Percentiles rank a stretch among this genome's conserved stretches.
phyloP scores from a whole-genome alignment of 2,329 filamentous ascomycete genomes.

The Aspergillus persii region DNA sequence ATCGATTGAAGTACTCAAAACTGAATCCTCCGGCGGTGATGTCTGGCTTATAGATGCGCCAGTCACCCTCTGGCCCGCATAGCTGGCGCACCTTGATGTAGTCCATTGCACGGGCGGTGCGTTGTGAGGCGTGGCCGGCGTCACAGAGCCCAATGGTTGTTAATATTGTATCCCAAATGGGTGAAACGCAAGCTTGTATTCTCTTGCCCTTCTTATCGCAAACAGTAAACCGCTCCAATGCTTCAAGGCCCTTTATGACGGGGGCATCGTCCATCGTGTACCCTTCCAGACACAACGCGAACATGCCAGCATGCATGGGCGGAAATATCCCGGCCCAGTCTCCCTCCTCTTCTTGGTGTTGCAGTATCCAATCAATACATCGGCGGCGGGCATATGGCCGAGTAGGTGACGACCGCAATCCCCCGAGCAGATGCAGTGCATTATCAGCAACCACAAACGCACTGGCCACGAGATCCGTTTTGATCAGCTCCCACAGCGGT shows the following conservation, averaged over 20 bases:
- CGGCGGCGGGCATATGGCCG: slow-evolving; percentile 15
- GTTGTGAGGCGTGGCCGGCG: not conserved
- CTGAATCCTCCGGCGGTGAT: slow-evolving; percentile 27
- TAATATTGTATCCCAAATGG: slow-evolving; percentile 38
- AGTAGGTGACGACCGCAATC: not conserved
- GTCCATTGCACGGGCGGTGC: not conserved
- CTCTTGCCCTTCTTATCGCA: slow-evolving; percentile 27
- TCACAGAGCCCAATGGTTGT: slow-evolving; percentile 32
- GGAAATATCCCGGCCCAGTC: slow-evolving; percentile 33
- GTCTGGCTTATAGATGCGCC: slow-evolving; percentile 23
- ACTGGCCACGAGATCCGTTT: not conserved
- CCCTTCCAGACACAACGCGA: slow-evolving; percentile 31
- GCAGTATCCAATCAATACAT: slow-evolving; percentile 31
- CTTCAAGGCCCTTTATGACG: slow-evolving; percentile 23
- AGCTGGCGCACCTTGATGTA: slow-evolving; percentile 22
- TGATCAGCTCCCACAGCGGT: not conserved
- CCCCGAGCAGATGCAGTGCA: not conserved
- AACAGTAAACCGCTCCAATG: slow-evolving; percentile 27
- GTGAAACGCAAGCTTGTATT: slow-evolving; percentile 29
- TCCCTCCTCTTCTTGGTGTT: slow-evolving; percentile 30
- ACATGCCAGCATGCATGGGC: slow-evolving; percentile 27
- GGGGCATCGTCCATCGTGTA: slow-evolving; percentile 20
- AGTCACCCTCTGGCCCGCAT: slow-evolving; percentile 26
- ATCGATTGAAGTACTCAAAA: slow-evolving; percentile 34
- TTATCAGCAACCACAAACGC: not conserved